Evolutionary conservation across 1,139 yeast species (phyloP).

Genomic region (Geotrichum fermentans): DNA sequence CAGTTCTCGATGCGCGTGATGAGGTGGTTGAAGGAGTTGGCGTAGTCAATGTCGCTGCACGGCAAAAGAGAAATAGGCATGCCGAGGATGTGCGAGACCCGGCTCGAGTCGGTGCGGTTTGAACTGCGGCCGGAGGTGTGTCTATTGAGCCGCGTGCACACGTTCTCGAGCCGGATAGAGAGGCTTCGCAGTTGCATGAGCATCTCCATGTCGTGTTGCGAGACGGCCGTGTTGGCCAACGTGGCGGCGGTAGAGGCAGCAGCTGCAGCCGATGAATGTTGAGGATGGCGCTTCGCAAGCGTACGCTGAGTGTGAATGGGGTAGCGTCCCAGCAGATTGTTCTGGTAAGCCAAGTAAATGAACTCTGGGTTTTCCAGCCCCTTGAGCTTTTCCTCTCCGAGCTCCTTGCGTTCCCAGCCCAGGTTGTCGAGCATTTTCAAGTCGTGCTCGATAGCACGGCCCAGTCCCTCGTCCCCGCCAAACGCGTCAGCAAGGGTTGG

Average conservation of each 20-base stretch:
- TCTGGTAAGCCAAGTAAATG: slow-evolving; percentile 74
- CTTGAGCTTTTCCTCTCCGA: slow-evolving; percentile 86
- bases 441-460: slow-evolving; percentile 64
- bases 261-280: background rate
- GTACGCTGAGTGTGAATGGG: slow-evolving; percentile 14
- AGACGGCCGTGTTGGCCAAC: background rate
- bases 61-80: slow-evolving; percentile 2
- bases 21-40: slow-evolving; percentile 55
- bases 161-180: slow-evolving; percentile 13
- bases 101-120: background rate
- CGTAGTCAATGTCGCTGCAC: slow-evolving; percentile 35
- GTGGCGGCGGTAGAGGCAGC: background rate
- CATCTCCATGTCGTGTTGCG: slow-evolving; percentile 11
- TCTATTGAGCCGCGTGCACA: slow-evolving; percentile 8
- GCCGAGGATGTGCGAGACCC: slow-evolving; percentile 6
- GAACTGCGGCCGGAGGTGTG: background rate
- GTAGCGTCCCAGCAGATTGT: slow-evolving; percentile 24
- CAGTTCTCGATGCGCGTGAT: slow-evolving; percentile 59
- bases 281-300: slow-evolving; percentile 4
- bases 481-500: slow-evolving; percentile 52
- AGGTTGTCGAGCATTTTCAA: slow-evolving; percentile 59
- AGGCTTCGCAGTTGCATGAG: slow-evolving; percentile 6
- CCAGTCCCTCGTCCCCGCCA: slow-evolving; percentile 54
- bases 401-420: slow-evolving; percentile 61
- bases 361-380: slow-evolving; percentile 92